Evolutionary conservation across 2,329 filamentous ascomycete genomes (phyloP).

Genomic region (Arachnomyces sp.): DNA sequence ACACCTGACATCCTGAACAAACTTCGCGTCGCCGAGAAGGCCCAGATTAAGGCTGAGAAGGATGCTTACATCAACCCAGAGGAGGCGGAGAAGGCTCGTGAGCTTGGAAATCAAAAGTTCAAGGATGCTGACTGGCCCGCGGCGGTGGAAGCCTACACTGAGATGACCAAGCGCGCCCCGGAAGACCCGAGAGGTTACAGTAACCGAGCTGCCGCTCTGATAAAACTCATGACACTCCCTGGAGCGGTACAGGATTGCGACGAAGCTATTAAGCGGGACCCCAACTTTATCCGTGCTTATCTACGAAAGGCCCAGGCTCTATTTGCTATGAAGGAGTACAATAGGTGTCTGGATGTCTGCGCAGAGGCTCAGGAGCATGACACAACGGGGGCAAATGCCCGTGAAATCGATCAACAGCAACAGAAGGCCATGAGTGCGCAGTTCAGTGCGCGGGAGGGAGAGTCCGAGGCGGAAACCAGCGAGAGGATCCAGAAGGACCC

Average conservation of each 20-base stretch:
- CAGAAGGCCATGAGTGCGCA: constrained; percentile 88
- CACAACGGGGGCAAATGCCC: constrained; percentile 67
- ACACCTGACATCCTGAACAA: constrained; percentile 91
- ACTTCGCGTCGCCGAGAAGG: constrained; percentile 82
- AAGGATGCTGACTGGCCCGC: constrained; percentile 94
- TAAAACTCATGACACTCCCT: constrained; percentile 94
- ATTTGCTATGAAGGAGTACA: constrained; percentile 97
- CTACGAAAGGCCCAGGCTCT: constrained; percentile 93
- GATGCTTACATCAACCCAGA: constrained; percentile 78
- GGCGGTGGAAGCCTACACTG: constrained; percentile 85
- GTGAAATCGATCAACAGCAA: constrained; percentile 89
- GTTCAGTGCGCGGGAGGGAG: constrained; percentile 83
- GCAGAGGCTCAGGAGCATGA: constrained; percentile 73
- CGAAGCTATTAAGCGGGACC: constrained; percentile 80
- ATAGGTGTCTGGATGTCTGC: constrained; percentile 84
- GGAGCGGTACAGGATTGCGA: constrained; percentile 90
- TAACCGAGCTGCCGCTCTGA: constrained; percentile 92
- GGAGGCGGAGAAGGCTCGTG: constrained; percentile 91
- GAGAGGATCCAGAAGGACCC: constrained; percentile 85
- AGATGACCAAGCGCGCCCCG: constrained; percentile 95
- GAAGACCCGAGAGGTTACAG: constrained; percentile 91
- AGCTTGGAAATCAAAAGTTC: constrained; percentile 93
- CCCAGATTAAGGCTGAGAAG: constrained; percentile 67
- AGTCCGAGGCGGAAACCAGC: constrained; percentile 92
- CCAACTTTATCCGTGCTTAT: constrained; percentile 90